phyloP scores from a whole-genome alignment of 2,329 filamentous ascomycete genomes.

The Aspergillus sp. region DNA sequence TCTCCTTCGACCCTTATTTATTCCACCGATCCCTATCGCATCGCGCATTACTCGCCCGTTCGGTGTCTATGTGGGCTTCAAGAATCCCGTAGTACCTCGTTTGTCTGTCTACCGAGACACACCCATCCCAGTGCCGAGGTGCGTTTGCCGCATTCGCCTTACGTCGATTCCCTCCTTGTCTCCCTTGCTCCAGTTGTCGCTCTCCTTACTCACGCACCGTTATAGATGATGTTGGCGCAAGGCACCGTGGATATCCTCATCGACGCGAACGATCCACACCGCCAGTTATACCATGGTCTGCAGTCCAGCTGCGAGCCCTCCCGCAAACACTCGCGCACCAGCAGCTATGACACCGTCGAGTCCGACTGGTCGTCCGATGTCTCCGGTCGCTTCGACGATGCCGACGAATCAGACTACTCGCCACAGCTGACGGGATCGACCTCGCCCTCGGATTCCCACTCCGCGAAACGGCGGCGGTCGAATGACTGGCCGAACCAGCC shows the following conservation, averaged over 20 bases:
- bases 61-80: neutral
- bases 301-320: conserved; percentile 19
- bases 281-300: conserved; percentile 22
- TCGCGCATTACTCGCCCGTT: neutral
- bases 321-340: conserved; percentile 29
- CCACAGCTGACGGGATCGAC: conserved; percentile 13
- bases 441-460: conserved; percentile 25
- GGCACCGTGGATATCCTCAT: conserved; percentile 10
- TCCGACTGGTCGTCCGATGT: conserved; percentile 29
- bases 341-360: conserved; percentile 13
- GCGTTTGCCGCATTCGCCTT: neutral
- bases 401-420: conserved; percentile 20
- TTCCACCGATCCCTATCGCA: neutral
- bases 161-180: neutral
- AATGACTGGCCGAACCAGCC: conserved; percentile 43
- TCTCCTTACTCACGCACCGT: neutral
- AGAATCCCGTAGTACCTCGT: too few species aligned
- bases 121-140: too few species aligned
- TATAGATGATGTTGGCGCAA: conserved; percentile 2
- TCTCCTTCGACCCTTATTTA: neutral
- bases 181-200: neutral
- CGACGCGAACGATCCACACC: conserved; percentile 19
- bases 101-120: too few species aligned
- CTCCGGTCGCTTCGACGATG: conserved; percentile 36
- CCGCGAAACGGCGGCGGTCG: conserved; percentile 42